Evolutionary conservation across 192 early-diverging fungal species (phyloP).

Genomic region (Glomus cerebriforme): DNA sequence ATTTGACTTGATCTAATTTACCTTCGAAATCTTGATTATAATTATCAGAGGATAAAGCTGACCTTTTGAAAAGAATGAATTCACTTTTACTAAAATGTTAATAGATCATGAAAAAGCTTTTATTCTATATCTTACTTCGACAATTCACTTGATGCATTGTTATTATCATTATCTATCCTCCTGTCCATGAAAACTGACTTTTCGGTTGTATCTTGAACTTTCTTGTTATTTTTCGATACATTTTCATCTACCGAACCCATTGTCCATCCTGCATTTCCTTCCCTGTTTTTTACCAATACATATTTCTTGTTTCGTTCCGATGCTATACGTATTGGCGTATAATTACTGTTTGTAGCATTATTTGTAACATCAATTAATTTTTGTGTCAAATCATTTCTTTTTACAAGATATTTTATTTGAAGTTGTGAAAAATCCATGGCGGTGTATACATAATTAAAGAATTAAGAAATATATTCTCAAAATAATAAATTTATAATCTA

Average conservation of each 20-base stretch:
- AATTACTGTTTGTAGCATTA: slow-evolving; percentile 39
- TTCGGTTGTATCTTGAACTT: slow-evolving; percentile 25
- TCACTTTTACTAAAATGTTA: neutral
- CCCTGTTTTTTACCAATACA: slow-evolving; percentile 83
- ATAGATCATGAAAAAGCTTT: neutral
- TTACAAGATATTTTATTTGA: slow-evolving; percentile 85
- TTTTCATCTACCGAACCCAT: slow-evolving; percentile 46
- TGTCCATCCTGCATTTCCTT: slow-evolving; percentile 67
- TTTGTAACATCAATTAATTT: slow-evolving; percentile 54
- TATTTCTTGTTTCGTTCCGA: slow-evolving; percentile 82
- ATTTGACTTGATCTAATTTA: neutral
- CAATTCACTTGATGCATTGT: slow-evolving; percentile 33
- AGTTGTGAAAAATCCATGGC: slow-evolving; percentile 87
- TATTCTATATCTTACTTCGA: neutral
- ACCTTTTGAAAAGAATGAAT: neutral
- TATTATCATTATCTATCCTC: slow-evolving; percentile 33
- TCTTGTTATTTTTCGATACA: slow-evolving; percentile 17
- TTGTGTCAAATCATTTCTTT: slow-evolving; percentile 85
- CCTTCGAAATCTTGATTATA: neutral
- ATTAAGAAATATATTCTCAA: neutral
- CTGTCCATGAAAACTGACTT: slow-evolving; percentile 37
- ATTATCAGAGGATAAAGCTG: neutral
- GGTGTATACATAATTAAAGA: slow-evolving; percentile 41
- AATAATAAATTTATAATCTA: neutral
- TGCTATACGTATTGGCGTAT: slow-evolving; percentile 66